phyloP scores from a whole-genome alignment of 2,329 filamentous ascomycete genomes.

The Arthroderma sp. region DNA sequence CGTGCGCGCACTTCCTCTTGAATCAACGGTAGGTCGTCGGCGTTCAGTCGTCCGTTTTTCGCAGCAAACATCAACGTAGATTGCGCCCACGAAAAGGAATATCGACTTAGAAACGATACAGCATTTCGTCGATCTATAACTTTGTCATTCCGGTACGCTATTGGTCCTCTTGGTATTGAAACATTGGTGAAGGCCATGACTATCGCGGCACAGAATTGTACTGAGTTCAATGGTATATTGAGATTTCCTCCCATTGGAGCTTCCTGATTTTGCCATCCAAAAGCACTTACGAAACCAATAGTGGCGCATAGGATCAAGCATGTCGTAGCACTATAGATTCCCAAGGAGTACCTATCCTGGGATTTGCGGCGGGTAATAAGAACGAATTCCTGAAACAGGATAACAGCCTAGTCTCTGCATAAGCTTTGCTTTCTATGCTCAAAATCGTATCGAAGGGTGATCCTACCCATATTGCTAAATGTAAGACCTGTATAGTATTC shows the following conservation, averaged over 20 bases:
- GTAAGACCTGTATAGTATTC: too few relatives aligned
- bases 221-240: background rate
- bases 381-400: background rate
- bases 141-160: background rate
- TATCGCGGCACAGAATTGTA: background rate
- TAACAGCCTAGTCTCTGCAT: background rate
- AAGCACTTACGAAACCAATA: background rate
- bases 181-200: background rate
- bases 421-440: too few relatives aligned
- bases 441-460: too few relatives aligned
- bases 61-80: background rate
- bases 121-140: background rate
- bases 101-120: background rate
- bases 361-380: background rate
- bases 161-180: background rate
- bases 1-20: background rate
- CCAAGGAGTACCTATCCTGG: background rate
- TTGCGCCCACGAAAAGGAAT: background rate
- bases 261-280: background rate
- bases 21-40: background rate
- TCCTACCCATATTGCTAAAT: too few relatives aligned
- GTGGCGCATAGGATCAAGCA: background rate
- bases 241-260: background rate
- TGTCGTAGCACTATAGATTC: background rate
- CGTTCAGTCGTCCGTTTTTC: background rate